A percentile compares a stretch with the other conserved stretches of the same genome.
Evolutionary conservation across 805 yeast species (phyloP).

Genomic region (Sporopachydermia quercuum): DNA sequence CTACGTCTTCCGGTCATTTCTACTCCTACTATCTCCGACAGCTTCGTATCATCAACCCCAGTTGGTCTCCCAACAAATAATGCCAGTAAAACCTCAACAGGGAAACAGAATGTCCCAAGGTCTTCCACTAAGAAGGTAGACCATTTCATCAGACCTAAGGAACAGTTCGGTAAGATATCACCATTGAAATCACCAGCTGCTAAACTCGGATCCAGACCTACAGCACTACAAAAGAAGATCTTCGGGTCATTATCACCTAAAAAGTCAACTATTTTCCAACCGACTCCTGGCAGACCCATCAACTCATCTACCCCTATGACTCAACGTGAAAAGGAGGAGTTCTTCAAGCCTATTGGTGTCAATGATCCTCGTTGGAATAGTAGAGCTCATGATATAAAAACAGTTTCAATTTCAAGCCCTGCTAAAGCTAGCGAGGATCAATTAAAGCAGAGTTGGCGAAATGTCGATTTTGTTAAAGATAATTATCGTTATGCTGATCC

Average conservation of each 20-base stretch:
- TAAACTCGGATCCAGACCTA: not conserved
- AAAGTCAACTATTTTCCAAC: not conserved
- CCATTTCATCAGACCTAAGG: not conserved
- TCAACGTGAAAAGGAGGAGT: not conserved
- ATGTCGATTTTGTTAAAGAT: constrained; percentile 2
- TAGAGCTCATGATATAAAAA: constrained; percentile 2
- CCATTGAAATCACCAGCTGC: not conserved
- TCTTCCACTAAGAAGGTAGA: too few relatives aligned
- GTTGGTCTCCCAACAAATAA: too few relatives aligned
- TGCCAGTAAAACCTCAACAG: too few relatives aligned
- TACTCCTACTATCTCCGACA: too few relatives aligned
- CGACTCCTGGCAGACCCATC: not conserved
- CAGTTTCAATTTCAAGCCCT: not conserved
- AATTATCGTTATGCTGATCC: constrained; percentile 1
- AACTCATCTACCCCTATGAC: not conserved
- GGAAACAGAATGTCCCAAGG: too few relatives aligned
- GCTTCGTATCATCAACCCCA: too few relatives aligned
- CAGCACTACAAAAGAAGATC: not conserved
- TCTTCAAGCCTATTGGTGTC: constrained; percentile 9
- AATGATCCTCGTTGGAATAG: constrained; percentile 3
- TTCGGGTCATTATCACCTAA: not conserved
- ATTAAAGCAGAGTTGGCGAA: constrained; percentile 1
- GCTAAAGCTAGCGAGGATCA: constrained; percentile 3
- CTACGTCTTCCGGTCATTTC: too few relatives aligned
- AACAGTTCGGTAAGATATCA: not conserved